Evolutionary conservation across 495 filamentous ascomycete species (phyloP).

Genomic region (Hyphodiscus hymeniophilus): DNA sequence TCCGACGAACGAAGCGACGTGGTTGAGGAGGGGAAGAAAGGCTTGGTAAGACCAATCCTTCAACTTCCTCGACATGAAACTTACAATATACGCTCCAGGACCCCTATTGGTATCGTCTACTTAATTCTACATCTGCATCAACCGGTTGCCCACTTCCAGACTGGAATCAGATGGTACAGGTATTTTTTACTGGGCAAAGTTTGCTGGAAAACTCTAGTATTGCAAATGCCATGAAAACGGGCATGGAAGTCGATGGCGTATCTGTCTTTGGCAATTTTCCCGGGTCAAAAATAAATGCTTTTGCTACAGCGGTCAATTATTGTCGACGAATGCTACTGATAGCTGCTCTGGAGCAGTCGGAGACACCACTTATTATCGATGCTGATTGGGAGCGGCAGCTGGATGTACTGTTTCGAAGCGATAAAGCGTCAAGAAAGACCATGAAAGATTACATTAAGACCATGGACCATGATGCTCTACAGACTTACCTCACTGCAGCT

Average conservation of each 20-base stretch:
- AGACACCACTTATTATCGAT: slow-evolving; percentile 48
- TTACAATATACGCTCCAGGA: slow-evolving; percentile 9
- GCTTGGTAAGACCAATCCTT: slow-evolving; percentile 43
- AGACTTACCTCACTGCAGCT: slow-evolving; percentile 32
- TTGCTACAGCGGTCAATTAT: slow-evolving; percentile 58
- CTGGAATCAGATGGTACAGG: slow-evolving; percentile 36
- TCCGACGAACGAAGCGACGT: slow-evolving; percentile 67
- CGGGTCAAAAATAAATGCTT: slow-evolving; percentile 40
- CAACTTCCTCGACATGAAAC: background rate
- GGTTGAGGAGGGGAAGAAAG: slow-evolving; percentile 82
- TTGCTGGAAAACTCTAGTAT: slow-evolving; percentile 19
- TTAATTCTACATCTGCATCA: slow-evolving; percentile 40
- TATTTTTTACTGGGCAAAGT: slow-evolving; percentile 36
- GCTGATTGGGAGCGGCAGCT: slow-evolving; percentile 81
- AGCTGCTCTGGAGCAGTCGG: slow-evolving; percentile 51
- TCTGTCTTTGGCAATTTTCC: slow-evolving; percentile 34
- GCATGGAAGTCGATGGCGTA: slow-evolving; percentile 26
- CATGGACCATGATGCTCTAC: slow-evolving; percentile 21
- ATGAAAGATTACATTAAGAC: slow-evolving; percentile 39
- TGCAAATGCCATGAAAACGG: slow-evolving; percentile 22
- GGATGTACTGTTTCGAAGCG: slow-evolving; percentile 57
- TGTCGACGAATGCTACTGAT: slow-evolving; percentile 67
- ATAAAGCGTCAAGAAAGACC: slow-evolving; percentile 48
- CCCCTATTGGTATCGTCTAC: slow-evolving; percentile 67
- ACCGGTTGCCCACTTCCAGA: slow-evolving; percentile 29